Evolutionary conservation across 768 basidiomycete genomes (phyloP), one percentile per base, ranked within the genome.

Genomic region (Lactifluus subvellereus): DNA sequence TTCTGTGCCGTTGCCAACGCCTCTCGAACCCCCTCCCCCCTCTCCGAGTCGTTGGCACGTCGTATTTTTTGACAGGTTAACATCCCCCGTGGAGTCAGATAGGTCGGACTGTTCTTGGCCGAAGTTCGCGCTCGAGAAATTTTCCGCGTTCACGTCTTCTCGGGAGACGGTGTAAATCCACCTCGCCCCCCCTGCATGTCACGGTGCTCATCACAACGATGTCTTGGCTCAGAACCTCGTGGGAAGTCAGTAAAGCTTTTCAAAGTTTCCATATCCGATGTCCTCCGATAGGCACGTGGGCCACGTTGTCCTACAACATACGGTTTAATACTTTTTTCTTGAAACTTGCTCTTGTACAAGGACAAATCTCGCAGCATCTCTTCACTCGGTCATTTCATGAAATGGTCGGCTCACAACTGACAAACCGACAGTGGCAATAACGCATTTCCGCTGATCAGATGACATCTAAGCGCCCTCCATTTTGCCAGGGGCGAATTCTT

Each of bases 1-100:
- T 47, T 59, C 30, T 37, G 30, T 42, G 48, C 40, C 59, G 47
- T 45, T 50, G 48, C 54, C 20, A 55, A 42, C 16, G 40, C 9
- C 42, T 53, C 27, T 16, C 37, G 32, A 45, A 37, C 55, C 14
- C 48, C 45, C 11, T 49, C 18, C 16, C 47, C 18, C 30, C 37
- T 13, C 27, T 30, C 52, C 20, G 43, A 43, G 43, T 37, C 43
- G 52, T 48, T 38, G 50, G 50, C 13, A 42, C 33, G 22, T 35
- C 18, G 47, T 43, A 14, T 30, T 45, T 48, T 48, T 45, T 54
- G 54, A 49, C 54, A 61, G 40, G 27, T 56, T 54, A 60, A 64
- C 30, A 45, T 32, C 32, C 33, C n/a, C 54, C 63, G 47, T 55
- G 48, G 57, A 45, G 49, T 54, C 58, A 59, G 9, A 32, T 4